phyloP scores from a whole-genome alignment of 2,329 filamentous ascomycete species.

The Alternaria conjuncta region DNA sequence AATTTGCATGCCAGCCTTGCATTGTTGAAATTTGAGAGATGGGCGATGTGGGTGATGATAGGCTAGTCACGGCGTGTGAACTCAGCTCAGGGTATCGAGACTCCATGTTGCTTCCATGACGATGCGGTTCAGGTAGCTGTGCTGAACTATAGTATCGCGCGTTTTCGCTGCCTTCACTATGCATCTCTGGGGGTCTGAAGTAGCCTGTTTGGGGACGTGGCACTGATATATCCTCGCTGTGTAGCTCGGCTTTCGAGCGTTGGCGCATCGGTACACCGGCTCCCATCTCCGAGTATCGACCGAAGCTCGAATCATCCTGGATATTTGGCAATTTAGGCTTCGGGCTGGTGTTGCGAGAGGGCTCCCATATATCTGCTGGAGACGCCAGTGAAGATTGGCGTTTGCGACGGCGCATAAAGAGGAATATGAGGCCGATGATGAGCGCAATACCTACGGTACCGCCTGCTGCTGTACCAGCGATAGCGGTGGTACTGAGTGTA shows the following conservation, averaged over 20 bases:
- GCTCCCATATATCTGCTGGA: not conserved
- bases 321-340: not conserved
- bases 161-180: not conserved
- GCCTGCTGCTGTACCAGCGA: constrained; percentile 26
- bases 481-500: constrained; percentile 12
- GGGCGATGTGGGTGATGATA: not conserved
- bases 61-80: not conserved
- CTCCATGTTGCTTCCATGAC: not conserved
- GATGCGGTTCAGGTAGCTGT: not conserved
- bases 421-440: constrained; percentile 10
- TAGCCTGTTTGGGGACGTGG: not conserved
- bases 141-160: not conserved
- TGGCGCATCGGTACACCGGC: not conserved
- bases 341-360: not conserved
- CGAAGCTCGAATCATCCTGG: not conserved
- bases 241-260: not conserved
- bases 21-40: not conserved
- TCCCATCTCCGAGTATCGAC: not conserved
- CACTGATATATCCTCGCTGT: not conserved
- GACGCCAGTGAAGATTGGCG: not conserved
- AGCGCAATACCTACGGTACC: constrained; percentile 14
- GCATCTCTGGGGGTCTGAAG: not conserved
- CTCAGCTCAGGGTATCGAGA: not conserved
- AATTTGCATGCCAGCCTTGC: not conserved
- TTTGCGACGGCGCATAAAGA: constrained; percentile 18